Base-by-base conservation (phyloP, 2,329 filamentous ascomycete species). In the Ophiostoma fasciatum region DNA sequence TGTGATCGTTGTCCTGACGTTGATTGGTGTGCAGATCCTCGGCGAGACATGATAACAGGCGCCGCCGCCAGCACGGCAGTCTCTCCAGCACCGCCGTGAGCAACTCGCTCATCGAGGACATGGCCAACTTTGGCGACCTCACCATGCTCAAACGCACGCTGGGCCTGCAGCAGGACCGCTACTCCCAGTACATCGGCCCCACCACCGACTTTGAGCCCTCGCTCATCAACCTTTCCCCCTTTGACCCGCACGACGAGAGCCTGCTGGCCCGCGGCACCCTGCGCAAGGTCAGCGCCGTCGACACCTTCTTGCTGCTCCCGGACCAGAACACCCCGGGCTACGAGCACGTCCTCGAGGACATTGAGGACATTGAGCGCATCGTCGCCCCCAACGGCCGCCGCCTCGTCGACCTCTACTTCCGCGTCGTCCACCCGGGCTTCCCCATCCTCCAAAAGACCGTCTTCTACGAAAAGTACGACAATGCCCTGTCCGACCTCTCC, bases 171-270 rank as follows among this genome's bases (percentile, higher is more conserved):
- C 64, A 72, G 49, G 78, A 83, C 54, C 74, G 80, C 42, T 84
- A 80, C 54, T 84, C 80, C 58, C 79, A 83, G 57, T 83, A 88
- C 51, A 82, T 90, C 47, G 82, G 82, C 19, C 73, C 79, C 39
- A 88, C 81, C 34, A 85, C 82, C 34, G 80, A 85, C 48, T 83
- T 87, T 51, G 82, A 90, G 52, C 79, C 81, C 13, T 78, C 78
- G n/a, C 65, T 90, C 37, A 82, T 88, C 56, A 81, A 82, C 48
- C 66, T 88, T 17, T 85, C 81, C 17, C 68, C 75, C 6, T 87
- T 87, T 54, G 80, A 88, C 57, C 77, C 76, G 21, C 78, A 81
- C 52, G 81, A 87, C 61, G 82, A 88, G 59, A 85, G 78, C 50
- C 69, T 80, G 17, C 66, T 83, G 39, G 71, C 79, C 27, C 63